A percentile compares a stretch with the other conserved stretches of the same genome.
Conservation (phyloP, 495 filamentous ascomycete genomes). For the Thermothielavioides terrestris region DNA sequence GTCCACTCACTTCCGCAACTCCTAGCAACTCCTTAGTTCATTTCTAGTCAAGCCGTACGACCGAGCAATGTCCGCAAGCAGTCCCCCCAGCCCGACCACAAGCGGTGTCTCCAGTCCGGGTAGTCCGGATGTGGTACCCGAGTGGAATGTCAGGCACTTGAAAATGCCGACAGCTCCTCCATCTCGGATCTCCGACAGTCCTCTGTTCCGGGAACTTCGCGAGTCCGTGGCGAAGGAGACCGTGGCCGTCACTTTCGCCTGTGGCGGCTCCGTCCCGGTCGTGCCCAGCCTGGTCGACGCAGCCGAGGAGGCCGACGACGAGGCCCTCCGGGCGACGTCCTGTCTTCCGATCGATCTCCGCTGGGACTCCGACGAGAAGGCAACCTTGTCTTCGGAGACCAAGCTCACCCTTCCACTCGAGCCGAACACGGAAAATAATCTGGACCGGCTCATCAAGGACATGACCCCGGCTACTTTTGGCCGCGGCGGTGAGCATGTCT, state of each 20-base stretch:
- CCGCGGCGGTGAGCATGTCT: slow-evolving; percentile 32
- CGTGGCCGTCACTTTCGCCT: neutral
- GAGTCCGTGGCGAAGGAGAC: neutral
- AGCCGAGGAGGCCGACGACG: neutral
- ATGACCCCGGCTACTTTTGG: slow-evolving; percentile 45
- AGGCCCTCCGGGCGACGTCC: neutral
- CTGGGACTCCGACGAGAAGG: neutral
- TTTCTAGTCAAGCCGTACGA: too few relatives aligned
- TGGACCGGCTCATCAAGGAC: slow-evolving; percentile 24
- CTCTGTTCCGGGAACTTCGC: neutral
- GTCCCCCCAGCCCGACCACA: too few relatives aligned
- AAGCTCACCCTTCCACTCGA: neutral
- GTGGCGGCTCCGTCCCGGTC: neutral
- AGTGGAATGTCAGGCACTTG: too few relatives aligned
- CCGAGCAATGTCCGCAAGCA: too few relatives aligned
- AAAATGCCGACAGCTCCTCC: neutral
- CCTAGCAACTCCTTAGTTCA: too few relatives aligned
- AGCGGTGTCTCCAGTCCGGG: too few relatives aligned
- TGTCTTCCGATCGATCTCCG: neutral
- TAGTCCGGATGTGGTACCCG: too few relatives aligned
- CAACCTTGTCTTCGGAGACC: neutral
- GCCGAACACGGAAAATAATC: neutral
- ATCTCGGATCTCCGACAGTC: neutral
- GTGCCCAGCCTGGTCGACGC: neutral
- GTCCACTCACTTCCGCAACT: too few relatives aligned